Conservation (phyloP, 2,329 filamentous ascomycete species). For the Fonsecaea multimorphosa region DNA sequence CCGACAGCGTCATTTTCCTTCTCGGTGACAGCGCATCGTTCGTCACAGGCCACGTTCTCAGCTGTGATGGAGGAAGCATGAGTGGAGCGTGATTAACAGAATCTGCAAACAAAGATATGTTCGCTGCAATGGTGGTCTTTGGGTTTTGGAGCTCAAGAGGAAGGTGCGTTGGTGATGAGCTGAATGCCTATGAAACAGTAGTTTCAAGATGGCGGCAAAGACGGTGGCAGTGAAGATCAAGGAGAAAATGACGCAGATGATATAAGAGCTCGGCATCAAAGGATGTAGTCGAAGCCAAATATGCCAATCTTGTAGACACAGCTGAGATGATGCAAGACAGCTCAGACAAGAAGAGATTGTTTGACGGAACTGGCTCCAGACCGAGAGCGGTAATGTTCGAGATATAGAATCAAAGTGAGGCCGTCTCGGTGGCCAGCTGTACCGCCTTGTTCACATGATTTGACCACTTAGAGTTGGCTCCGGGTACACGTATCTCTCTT, state of each 20-base stretch:
- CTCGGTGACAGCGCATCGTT: slow-evolving; percentile 13
- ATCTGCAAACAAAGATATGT: too few species aligned
- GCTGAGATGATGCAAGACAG: not conserved
- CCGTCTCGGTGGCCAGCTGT: not conserved
- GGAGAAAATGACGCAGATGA: too few species aligned
- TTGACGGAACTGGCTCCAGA: not conserved
- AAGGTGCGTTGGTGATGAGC: too few species aligned
- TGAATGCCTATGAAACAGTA: too few species aligned
- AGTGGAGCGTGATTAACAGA: not conserved
- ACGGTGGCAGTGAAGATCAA: too few species aligned
- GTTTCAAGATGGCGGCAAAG: too few species aligned
- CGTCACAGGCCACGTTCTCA: slow-evolving; percentile 14
- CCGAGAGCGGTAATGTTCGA: not conserved
- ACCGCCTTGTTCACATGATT: not conserved
- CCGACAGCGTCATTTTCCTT: slow-evolving; percentile 24
- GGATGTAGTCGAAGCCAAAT: not conserved
- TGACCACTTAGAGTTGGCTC: not conserved
- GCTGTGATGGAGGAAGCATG: slow-evolving; percentile 24
- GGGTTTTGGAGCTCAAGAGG: too few species aligned
- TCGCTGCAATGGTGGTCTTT: too few species aligned
- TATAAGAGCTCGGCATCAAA: too few species aligned
- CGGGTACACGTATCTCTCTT: not conserved
- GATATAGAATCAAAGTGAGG: not conserved
- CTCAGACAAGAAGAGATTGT: not conserved
- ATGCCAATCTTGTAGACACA: not conserved